A percentile compares a stretch with the other conserved stretches of the same genome.
These are phyloP conservation scores for Aureobasidium mangrovei DNA, from an alignment of 2,329 filamentous ascomycete genomes.

Conservation along the genomic window DNA sequence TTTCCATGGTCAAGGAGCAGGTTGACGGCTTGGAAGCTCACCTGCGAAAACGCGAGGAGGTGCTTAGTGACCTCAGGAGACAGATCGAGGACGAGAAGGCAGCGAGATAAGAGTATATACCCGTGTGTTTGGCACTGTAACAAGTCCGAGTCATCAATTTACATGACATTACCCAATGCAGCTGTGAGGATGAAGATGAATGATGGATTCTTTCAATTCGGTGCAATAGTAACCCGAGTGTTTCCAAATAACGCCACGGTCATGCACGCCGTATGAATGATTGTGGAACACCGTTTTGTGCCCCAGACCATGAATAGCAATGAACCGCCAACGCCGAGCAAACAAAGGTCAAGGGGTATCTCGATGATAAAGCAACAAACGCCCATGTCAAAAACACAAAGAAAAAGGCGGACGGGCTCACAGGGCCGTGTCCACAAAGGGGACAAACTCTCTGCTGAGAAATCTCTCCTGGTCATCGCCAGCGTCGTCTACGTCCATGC, in stretches of 20 bases:
- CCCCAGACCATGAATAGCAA: background rate
- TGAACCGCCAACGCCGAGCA: conserved; percentile 5
- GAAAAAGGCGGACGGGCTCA: background rate
- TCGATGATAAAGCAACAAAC: conserved; percentile 5
- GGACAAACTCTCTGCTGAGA: conserved; percentile 25
- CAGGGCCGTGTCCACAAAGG: conserved; percentile 20
- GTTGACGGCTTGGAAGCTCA: conserved; percentile 83
- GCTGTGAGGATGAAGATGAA: background rate
- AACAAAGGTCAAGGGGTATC: conserved; percentile 12
- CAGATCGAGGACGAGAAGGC: conserved; percentile 72
- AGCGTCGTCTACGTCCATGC: conserved; percentile 22
- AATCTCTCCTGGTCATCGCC: conserved; percentile 26
- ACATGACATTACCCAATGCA: background rate
- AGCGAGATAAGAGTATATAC: conserved; percentile 14
- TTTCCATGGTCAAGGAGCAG: conserved; percentile 86
- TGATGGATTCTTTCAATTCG: background rate
- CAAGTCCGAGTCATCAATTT: background rate
- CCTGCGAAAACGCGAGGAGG: conserved; percentile 64
- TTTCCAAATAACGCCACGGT: background rate
- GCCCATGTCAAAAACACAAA: background rate
- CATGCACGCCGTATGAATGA: background rate
- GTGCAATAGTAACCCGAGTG: background rate
- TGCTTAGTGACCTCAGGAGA: conserved; percentile 64
- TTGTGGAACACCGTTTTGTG: background rate
- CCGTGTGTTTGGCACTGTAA: background rate